Base-by-base conservation (phyloP, 805 yeast genomes). In the Hanseniaspora valbyensis region DNA sequence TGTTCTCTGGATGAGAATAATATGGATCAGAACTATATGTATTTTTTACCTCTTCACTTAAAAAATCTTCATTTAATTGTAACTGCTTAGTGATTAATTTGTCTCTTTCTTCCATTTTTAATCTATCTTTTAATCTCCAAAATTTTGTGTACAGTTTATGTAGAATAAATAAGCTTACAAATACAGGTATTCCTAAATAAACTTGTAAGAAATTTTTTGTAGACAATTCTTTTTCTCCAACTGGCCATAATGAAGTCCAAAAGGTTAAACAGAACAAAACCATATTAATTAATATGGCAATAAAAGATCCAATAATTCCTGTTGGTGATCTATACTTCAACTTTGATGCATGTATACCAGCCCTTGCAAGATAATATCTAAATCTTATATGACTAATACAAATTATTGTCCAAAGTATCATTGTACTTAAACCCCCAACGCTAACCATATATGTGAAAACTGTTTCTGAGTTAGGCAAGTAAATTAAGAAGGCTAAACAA, bases 341-440 rank as follows among this genome's bases (percentile, higher is more conserved):
- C 60, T 81, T 83, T 43, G 72, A 74, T 16, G 75, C 66, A 10
- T 66, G 58, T 60, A 81, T 70, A 34, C 81, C 81, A 63, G 78
- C 81, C 9, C 58, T 66, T n/a, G 61, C 61, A 55, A 72, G 52
- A 8, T 81, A 83, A 50, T 70, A 56, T 59, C 85, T 78, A 67
- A 81, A 82, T 57, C 89, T 71, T 46, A 84, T 66, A 60, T 81
- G 89, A 41, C 81, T 76, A 38, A 75, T 66, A 60, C 82, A 78
- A 55, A 83, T 78, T 6, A 86, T 75, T 46, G 80, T 81, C 95
- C 95, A 84, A 32, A 85, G 80, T 66, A 82, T 77, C 53, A 83
- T 70, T n/a, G 88, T 78, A 0, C 88, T 78, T 55, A 84, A 69
- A 54, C 89, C 89, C 37, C 87, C 79, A 30, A 84, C 64, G n/a